Base-by-base conservation (phyloP, 1,139 yeast species). In the Candida sanyaensis region DNA sequence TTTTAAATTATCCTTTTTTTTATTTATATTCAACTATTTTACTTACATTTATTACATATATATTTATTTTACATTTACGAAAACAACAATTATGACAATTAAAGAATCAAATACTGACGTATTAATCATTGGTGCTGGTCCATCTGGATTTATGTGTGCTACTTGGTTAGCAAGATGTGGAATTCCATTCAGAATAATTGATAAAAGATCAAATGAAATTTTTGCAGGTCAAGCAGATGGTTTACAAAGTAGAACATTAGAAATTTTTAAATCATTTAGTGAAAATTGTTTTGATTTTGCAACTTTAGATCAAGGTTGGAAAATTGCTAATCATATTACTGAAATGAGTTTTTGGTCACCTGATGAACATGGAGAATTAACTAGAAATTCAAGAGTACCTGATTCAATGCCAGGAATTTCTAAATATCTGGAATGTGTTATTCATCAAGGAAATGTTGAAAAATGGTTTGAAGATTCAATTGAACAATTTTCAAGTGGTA, bases 201-300 rank as follows among this genome's bases (percentile, higher is more conserved):
- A 68, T 53, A 65, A 68, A 44, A 58, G 73, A 39, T 49, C 64
- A 7, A 53, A 49, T 34, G 59, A 62, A 44, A 52, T 64, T 6
- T 64, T 62, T 47, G 56, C 68, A 8, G 73, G 73, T n/a, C 71
- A 67, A 50, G 73, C 73, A 4, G 73, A 68, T 54, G 73, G 73
- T 12, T 55, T 68, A 32, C 56, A 53, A 43, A 47, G 51, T 45
- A 47, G 71, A 41, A 66, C 72, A 8, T 52, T 67, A 44, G 72
- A 68, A 50, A 63, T 64, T 12, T 64, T 67, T 53, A 64, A 64
- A 48, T 54, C 55, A 13, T 53, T 50, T 40, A 45, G 53, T 27
- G 55, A 63, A 43, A 44, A 42, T 24, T 36, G 59, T 8, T 60
- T 67, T 47, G 68, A 68, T 26, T 59, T 67, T 44, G 65, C 61